Percentiles rank a stretch among this genome's conserved stretches.
Evolutionary conservation across 768 basidiomycete species (phyloP).

Genomic region (Serpula lacrymans): DNA sequence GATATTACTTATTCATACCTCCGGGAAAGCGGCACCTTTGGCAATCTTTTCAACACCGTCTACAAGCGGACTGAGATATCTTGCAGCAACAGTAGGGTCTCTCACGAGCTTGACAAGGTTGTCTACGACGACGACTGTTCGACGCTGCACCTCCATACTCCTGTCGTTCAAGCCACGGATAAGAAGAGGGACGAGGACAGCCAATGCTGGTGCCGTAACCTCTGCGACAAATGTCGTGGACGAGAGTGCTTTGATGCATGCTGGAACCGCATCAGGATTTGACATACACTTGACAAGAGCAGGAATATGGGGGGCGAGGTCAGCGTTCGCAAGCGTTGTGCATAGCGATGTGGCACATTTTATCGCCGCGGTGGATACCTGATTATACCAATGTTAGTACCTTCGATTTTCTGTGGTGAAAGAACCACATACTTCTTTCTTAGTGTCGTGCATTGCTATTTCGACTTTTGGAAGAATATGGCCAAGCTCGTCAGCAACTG

Average conservation of each 20-base stretch:
- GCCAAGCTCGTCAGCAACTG: conserved; percentile 82
- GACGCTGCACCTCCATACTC: conserved; percentile 94
- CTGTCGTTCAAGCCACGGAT: conserved; percentile 90
- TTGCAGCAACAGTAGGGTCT: conserved; percentile 83
- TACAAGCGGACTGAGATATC: conserved; percentile 82
- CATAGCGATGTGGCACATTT: conserved; percentile 91
- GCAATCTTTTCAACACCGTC: conserved; percentile 91
- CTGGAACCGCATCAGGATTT: conserved; percentile 81
- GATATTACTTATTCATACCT: conserved; percentile 53
- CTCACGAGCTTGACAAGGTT: conserved; percentile 98
- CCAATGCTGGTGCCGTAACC: conserved; percentile 93
- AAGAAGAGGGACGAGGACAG: conserved; percentile 90
- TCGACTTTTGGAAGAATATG: conserved; percentile 83
- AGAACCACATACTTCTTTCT: conserved; percentile 66
- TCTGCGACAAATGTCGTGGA: conserved; percentile 96
- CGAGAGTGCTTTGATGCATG: conserved; percentile 93
- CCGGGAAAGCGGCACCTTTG: conserved; percentile 90
- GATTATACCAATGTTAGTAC: neutral
- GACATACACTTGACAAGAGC: conserved; percentile 93
- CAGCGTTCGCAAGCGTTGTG: conserved; percentile 87
- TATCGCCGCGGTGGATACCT: conserved; percentile 84
- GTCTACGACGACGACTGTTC: conserved; percentile 91
- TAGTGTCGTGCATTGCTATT: conserved; percentile 93
- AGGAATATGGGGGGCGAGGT: conserved; percentile 85
- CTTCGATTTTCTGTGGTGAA: conserved; percentile 3